A percentile compares a stretch with the other conserved stretches of the same genome.
These are phyloP conservation scores for Fistulifera solaris DNA, from an alignment of 108 stramenopile species.

Conservation along the genomic window DNA sequence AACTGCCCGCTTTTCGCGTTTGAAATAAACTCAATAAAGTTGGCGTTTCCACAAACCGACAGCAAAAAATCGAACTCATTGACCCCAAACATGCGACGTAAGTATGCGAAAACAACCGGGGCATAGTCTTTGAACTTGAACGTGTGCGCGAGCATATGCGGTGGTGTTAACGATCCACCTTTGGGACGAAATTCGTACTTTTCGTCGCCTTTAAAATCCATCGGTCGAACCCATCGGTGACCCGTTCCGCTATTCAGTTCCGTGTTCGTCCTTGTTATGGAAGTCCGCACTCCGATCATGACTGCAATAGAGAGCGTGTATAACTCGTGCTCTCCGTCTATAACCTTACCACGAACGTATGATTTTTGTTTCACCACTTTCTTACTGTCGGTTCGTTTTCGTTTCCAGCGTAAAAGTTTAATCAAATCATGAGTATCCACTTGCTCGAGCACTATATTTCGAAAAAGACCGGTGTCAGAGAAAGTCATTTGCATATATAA, in stretches of 20 bases:
- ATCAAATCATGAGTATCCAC: constrained; percentile 50
- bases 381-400: constrained; percentile 26
- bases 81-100: constrained; percentile 85
- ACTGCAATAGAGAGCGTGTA: constrained; percentile 94
- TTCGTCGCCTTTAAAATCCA: constrained; percentile 88
- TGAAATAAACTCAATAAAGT: constrained; percentile 97
- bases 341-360: constrained; percentile 87
- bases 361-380: constrained; percentile 30
- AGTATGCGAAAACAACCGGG: constrained; percentile 81
- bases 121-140: constrained; percentile 99
- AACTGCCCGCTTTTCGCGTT: constrained; percentile 98
- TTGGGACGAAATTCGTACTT: constrained; percentile 88
- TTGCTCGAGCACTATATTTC: constrained; percentile 21
- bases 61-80: constrained; percentile 89
- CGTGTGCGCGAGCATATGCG: constrained; percentile 90
- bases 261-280: constrained; percentile 73
- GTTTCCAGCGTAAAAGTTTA: constrained; percentile 27
- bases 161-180: constrained; percentile 83
- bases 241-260: constrained; percentile 35
- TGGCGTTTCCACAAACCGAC: constrained; percentile 93
- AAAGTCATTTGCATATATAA: not conserved
- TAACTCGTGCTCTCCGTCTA: constrained; percentile 90
- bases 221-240: constrained; percentile 40
- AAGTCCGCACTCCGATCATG: constrained; percentile 92
- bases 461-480: not conserved